Evolutionary conservation across 345 rosid species (phyloP).

Genomic region (Salix arbutifolia): DNA sequence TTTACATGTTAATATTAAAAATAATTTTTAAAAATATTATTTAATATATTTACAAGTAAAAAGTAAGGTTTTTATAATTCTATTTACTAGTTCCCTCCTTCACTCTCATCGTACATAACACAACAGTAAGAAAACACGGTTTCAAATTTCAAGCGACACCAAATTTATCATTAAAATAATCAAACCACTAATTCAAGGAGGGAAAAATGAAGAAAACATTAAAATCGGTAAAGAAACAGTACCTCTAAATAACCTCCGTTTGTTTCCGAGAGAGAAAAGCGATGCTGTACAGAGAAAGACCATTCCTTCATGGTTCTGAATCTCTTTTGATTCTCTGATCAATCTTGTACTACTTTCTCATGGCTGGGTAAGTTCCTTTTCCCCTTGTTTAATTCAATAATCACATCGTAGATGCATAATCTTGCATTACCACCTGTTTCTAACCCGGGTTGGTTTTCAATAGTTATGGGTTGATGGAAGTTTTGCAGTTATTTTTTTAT

Average conservation of each 20-base stretch:
- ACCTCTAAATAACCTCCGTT: background rate
- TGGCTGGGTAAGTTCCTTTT: constrained; percentile 19
- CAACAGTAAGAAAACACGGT: background rate
- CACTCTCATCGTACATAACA: background rate
- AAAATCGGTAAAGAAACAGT: background rate
- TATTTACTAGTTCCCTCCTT: background rate
- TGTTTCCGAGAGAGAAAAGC: background rate
- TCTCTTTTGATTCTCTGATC: background rate
- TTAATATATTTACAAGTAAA: too few relatives aligned
- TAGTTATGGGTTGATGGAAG: background rate
- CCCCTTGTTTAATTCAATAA: background rate
- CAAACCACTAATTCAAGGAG: too few relatives aligned
- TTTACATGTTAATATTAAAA: too few relatives aligned
- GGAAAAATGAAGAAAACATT: background rate
- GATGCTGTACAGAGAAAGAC: background rate
- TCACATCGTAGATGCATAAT: background rate
- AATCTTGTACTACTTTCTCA: background rate
- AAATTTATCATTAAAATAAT: background rate
- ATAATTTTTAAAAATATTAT: too few relatives aligned
- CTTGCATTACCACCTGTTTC: background rate
- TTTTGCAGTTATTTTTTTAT: background rate
- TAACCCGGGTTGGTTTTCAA: background rate
- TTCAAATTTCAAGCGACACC: background rate
- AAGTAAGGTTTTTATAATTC: background rate
- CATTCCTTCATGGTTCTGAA: background rate